Conservation (phyloP, 148 eudicot genomes). For the Rhododendron williamsianum region DNA sequence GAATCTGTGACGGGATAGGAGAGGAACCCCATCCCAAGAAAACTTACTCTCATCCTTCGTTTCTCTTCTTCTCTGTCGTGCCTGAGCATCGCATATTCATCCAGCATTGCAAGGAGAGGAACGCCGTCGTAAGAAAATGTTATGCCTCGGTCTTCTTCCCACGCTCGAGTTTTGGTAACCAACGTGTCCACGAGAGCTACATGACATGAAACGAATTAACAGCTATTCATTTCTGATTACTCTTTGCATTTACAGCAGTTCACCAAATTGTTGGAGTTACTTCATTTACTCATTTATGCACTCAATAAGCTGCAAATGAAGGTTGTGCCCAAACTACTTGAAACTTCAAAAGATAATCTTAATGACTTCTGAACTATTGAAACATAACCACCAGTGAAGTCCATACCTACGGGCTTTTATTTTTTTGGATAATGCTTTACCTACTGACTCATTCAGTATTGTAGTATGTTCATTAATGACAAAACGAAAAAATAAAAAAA, state of each 20-base stretch:
- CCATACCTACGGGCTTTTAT: background rate
- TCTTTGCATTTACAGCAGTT: background rate
- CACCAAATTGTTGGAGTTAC: background rate
- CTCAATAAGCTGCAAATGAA: background rate
- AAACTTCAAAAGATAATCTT: background rate
- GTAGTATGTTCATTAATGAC: background rate
- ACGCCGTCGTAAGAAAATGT: constrained; percentile 93
- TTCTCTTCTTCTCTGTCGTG: constrained; percentile 98
- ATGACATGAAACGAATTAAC: constrained; percentile 20
- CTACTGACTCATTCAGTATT: background rate
- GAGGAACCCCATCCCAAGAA: background rate
- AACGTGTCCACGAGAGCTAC: constrained; percentile 89
- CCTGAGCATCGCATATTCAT: constrained; percentile 93
- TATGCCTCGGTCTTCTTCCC: constrained; percentile 82
- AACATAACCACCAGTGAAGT: background rate
- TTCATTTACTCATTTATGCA: background rate
- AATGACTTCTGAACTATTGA: background rate
- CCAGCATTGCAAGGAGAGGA: constrained; percentile 95
- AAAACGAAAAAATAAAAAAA: background rate
- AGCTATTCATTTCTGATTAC: background rate
- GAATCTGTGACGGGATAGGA: background rate
- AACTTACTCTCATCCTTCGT: constrained; percentile 42
- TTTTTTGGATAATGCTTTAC: background rate
- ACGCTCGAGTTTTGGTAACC: constrained; percentile 81
- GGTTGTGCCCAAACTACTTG: background rate